Evolutionary conservation across 2,329 filamentous ascomycete genomes (phyloP).

Genomic region (Erysiphe pulchra): DNA sequence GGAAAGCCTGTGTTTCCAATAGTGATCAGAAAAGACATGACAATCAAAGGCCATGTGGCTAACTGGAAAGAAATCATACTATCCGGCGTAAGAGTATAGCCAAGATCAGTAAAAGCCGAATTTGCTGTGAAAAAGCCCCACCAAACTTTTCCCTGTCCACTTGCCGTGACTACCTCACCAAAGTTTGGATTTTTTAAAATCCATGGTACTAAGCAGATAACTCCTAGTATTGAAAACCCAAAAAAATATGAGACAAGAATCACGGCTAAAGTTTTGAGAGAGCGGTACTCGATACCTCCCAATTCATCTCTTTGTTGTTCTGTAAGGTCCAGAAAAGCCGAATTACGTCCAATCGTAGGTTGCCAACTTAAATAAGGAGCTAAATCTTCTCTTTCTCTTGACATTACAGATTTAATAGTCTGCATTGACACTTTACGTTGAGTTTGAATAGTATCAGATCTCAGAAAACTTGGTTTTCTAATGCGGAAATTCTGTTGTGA

Average conservation of each 20-base stretch:
- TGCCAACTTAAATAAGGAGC: constrained; percentile 89
- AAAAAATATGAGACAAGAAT: constrained; percentile 62
- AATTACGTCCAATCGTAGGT: constrained; percentile 80
- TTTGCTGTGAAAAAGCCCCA: constrained; percentile 80
- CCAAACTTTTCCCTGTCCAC: constrained; percentile 46
- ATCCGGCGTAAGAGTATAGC: constrained; percentile 73
- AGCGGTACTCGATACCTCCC: constrained; percentile 87
- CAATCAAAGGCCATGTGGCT: constrained; percentile 47
- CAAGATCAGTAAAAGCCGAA: constrained; percentile 85
- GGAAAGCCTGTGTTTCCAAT: constrained; percentile 92
- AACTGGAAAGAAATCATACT: constrained; percentile 78
- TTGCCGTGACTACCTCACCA: constrained; percentile 32
- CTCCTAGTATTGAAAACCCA: constrained; percentile 53
- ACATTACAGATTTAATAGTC: constrained; percentile 24
- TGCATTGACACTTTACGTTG: constrained; percentile 15
- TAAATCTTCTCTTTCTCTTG: constrained; percentile 22
- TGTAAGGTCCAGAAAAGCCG: constrained; percentile 65
- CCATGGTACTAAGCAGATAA: constrained; percentile 56
- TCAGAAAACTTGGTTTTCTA: constrained; percentile 18
- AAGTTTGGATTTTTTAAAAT: constrained; percentile 41
- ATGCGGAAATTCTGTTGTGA: constrained; percentile 15
- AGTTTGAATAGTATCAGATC: constrained; percentile 10
- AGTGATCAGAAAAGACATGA: constrained; percentile 68
- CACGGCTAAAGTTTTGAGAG: constrained; percentile 59
- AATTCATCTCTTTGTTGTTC: constrained; percentile 86